Evolutionary conservation across 257 asterid genomes (phyloP).

Genomic region (Forsythia viridissima): DNA sequence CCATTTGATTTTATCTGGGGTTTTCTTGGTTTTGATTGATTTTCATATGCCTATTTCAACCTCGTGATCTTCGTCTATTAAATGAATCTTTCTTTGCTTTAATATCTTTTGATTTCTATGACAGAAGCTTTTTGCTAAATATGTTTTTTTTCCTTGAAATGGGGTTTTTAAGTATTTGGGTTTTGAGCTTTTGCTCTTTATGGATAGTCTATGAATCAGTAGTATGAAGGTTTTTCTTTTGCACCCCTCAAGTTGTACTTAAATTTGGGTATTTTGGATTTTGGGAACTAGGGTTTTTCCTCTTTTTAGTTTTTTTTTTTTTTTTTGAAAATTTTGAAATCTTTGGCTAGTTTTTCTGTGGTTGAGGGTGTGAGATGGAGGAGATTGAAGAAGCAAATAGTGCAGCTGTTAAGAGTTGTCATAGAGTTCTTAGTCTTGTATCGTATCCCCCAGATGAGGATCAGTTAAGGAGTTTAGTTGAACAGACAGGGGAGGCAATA

Average conservation of each 20-base stretch:
- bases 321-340: no score
- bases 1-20: conserved; percentile 2
- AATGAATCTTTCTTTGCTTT: conserved; percentile 10
- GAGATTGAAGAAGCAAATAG: conserved; percentile 74
- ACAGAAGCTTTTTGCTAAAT: neutral
- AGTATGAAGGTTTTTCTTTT: conserved; percentile 6
- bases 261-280: conserved; percentile 25
- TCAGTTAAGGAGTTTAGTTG: conserved; percentile 44
- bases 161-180: conserved; percentile 16
- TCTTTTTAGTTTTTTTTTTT: no score
- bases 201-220: conserved; percentile 29
- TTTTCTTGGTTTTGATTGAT: conserved; percentile 8
- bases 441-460: conserved; percentile 57
- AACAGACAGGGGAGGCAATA: conserved; percentile 75
- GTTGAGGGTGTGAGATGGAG: conserved; percentile 48
- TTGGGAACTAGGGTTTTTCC: neutral
- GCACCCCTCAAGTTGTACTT: conserved; percentile 10
- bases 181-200: conserved; percentile 13
- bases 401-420: conserved; percentile 81
- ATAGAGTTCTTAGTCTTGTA: conserved; percentile 60
- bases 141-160: neutral
- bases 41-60: neutral
- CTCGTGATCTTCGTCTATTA: neutral
- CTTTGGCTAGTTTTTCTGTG: no score
- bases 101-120: conserved; percentile 6